phyloP scores from a whole-genome alignment of 345 rosid genomes.

The Zanthoxylum bungeanum region DNA sequence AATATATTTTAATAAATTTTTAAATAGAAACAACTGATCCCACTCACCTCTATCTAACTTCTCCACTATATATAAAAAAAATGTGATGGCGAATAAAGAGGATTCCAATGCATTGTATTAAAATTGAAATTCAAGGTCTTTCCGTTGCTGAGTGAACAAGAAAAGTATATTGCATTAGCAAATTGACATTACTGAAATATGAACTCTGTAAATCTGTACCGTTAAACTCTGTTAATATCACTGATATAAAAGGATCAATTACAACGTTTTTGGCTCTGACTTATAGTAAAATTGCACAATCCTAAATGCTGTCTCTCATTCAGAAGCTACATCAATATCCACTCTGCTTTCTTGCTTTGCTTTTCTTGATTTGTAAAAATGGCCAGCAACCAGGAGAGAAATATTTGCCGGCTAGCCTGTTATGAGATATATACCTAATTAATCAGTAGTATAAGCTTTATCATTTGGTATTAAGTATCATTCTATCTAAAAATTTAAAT shows the following conservation, averaged over 20 bases:
- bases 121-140: too few species aligned
- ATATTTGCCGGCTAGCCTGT: not conserved
- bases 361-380: constrained; percentile 18
- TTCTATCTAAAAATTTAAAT: too few species aligned
- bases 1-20: too few species aligned
- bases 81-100: too few species aligned
- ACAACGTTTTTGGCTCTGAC: not conserved
- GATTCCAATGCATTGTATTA: too few species aligned
- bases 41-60: too few species aligned
- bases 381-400: constrained; percentile 35
- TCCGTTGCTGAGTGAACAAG: too few species aligned
- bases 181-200: not conserved
- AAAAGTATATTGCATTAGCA: not conserved
- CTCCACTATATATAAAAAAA: too few species aligned
- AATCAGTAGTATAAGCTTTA: too few species aligned
- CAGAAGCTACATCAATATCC: constrained; percentile 19
- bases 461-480: not conserved
- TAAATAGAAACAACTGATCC: too few species aligned
- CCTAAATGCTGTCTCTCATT: not conserved
- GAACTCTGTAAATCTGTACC: not conserved
- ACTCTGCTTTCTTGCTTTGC: constrained; percentile 9
- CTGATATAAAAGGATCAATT: not conserved
- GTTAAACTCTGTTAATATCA: too few species aligned
- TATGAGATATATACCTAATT: too few species aligned
- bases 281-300: not conserved